phyloP scores from a whole-genome alignment of 1,139 yeast genomes.

The Scheffersomyces stambukii region DNA sequence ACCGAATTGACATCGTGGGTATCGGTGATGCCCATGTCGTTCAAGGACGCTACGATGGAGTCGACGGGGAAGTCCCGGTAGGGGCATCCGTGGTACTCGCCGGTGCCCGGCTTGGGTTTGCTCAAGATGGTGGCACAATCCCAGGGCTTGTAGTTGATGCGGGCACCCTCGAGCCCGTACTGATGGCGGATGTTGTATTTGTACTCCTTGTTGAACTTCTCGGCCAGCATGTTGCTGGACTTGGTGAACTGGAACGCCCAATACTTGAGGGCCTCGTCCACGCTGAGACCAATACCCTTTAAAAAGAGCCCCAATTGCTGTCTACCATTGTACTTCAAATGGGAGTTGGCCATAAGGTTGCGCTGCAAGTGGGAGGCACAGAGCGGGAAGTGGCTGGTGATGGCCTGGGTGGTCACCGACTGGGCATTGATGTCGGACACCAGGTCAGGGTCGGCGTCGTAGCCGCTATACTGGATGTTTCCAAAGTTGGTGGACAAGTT shows the following conservation, averaged over 20 bases:
- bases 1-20: slow-evolving; percentile 58
- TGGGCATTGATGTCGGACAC: slow-evolving; percentile 58
- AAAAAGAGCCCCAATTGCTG: slow-evolving; percentile 80
- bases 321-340: slow-evolving; percentile 78
- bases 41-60: slow-evolving; percentile 50
- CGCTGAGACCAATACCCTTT: slow-evolving; percentile 82
- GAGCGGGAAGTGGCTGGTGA: slow-evolving; percentile 70
- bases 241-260: slow-evolving; percentile 75
- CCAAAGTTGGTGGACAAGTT: slow-evolving; percentile 76
- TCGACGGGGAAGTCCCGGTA: slow-evolving; percentile 72
- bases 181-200: slow-evolving; percentile 81
- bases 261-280: slow-evolving; percentile 83
- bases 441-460: slow-evolving; percentile 27
- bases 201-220: slow-evolving; percentile 83
- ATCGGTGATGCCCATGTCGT: slow-evolving; percentile 68
- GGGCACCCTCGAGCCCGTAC: slow-evolving; percentile 88
- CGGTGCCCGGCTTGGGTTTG: slow-evolving; percentile 67
- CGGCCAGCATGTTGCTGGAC: slow-evolving; percentile 50
- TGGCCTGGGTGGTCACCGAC: slow-evolving; percentile 52
- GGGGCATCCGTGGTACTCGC: slow-evolving; percentile 90
- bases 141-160: slow-evolving; percentile 83
- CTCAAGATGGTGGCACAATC: slow-evolving; percentile 74
- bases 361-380: slow-evolving; percentile 72
- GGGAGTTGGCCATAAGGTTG: slow-evolving; percentile 57
- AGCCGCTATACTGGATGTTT: slow-evolving; percentile 47